A percentile compares a stretch with the other conserved stretches of the same genome.
Evolutionary conservation across 129 eudicot species (phyloP).

Genomic region (Flaveria brownii): DNA sequence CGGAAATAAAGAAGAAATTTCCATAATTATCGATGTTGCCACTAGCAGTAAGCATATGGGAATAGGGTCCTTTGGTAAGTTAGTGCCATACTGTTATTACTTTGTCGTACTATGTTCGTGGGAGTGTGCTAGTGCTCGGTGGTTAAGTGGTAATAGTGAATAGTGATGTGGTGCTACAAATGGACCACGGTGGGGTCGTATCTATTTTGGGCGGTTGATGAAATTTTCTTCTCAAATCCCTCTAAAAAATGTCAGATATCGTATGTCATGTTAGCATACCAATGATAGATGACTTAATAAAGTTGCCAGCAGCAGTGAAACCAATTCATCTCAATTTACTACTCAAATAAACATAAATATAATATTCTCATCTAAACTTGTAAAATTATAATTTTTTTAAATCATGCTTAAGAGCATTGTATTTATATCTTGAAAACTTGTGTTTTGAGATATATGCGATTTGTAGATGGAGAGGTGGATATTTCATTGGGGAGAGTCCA

Average conservation of each 20-base stretch:
- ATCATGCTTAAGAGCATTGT: no score
- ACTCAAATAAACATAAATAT: no score
- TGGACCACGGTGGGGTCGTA: constrained; percentile 35
- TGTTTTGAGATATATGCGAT: no score
- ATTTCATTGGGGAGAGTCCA: background rate
- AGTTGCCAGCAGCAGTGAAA: constrained; percentile 12
- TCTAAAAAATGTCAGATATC: constrained; percentile 11
- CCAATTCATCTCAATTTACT: background rate
- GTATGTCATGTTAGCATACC: constrained; percentile 22
- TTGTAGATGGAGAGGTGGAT: no score
- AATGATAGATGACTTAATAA: constrained; percentile 31
- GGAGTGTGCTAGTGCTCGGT: constrained; percentile 33
- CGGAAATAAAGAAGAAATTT: background rate
- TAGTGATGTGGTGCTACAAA: constrained; percentile 17
- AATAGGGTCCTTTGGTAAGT: constrained; percentile 20
- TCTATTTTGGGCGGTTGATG: constrained; percentile 34
- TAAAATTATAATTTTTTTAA: no score
- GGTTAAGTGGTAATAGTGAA: constrained; percentile 19
- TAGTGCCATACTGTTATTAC: constrained; percentile 39
- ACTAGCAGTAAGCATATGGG: constrained; percentile 32
- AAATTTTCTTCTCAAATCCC: constrained; percentile 7
- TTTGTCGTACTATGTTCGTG: constrained; percentile 46
- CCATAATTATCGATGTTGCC: constrained; percentile 18
- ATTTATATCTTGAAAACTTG: no score
- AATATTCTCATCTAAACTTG: background rate